These are phyloP conservation scores for Parathielavia appendiculata DNA, from an alignment of 495 filamentous ascomycete species.

Conservation along the genomic window DNA sequence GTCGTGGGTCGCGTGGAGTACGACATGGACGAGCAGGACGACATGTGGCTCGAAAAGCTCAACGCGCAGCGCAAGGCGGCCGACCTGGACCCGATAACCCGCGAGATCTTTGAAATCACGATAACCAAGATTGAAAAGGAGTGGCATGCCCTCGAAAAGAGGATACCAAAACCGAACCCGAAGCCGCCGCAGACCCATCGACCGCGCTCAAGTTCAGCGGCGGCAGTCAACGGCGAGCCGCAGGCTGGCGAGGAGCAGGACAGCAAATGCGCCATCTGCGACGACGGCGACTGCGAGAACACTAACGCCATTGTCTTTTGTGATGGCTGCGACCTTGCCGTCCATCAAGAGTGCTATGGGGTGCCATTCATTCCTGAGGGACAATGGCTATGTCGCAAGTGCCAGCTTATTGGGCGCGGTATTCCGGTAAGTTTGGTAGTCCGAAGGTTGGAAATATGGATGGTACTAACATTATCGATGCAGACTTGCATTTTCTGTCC, in stretches of 20 bases:
- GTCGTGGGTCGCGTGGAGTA: constrained; percentile 82
- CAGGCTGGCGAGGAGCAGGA: constrained; percentile 90
- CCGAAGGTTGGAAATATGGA: neutral
- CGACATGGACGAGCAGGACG: constrained; percentile 99
- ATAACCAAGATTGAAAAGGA: constrained; percentile 99
- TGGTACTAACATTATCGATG: constrained; percentile 4
- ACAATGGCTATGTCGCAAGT: constrained; percentile 97
- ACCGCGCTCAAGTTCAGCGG: constrained; percentile 84
- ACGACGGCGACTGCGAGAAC: constrained; percentile 98
- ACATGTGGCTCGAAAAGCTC: constrained; percentile 84
- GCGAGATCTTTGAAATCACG: constrained; percentile 91
- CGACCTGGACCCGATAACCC: constrained; percentile 74
- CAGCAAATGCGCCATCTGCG: constrained; percentile 95
- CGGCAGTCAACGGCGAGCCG: constrained; percentile 84
- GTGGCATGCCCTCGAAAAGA: constrained; percentile 92
- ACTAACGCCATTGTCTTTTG: constrained; percentile 99
- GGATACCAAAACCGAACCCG: constrained; percentile 91
- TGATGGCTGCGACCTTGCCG: constrained; percentile 93
- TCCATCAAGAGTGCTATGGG: constrained; percentile 98
- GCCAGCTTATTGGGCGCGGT: constrained; percentile 87
- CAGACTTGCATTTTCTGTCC: constrained; percentile 96
- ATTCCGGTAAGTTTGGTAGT: constrained; percentile 57
- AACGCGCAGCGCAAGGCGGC: constrained; percentile 69
- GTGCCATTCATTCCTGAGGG: constrained; percentile 98
- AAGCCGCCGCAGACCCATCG: constrained; percentile 91